Evolutionary conservation across 2,329 filamentous ascomycete species (phyloP), one percentile per base, ranked within the genome.

Genomic region (Trichoderma brevicompactum): DNA sequence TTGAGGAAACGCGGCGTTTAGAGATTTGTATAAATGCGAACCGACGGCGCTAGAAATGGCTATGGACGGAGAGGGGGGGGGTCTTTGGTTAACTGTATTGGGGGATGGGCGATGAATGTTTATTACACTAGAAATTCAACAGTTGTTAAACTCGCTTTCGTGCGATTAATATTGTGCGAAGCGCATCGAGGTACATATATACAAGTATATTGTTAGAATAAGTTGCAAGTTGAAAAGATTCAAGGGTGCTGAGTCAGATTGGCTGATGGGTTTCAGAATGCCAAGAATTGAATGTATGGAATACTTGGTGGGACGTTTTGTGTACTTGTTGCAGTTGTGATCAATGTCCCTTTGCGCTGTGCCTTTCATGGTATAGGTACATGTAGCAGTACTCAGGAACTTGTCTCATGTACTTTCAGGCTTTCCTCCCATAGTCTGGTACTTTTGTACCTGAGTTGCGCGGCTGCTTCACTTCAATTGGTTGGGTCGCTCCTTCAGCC

Each of bases 1-100:
- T 48, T 13, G 41, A 40, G 52, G 50, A 19, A 36, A 56, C 34
- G 52, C 17, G 50, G 61, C 61, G 50, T 55, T 49, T 50, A 65
- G 62, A 65, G 36, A 52, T 46, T 56, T 55, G 62, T 65, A 58
- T 58, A 40, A 56, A 49, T 64, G 52, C 52, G 50, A 48, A 32
- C 41, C 32, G 1, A 46, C 4, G 50, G 59, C 59, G 59, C 48
- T 52, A 53, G 58, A 61, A 49, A 53, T 17, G 48, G 49, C 48
- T 9, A 53, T 36, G 59, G 34, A 62, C 7, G 49, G 48, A 41
- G 5, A 13, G 41, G 41, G 12, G 15, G 23, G 44, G 44, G 7
- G 15, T 2, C 3, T 54, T 38, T 60, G 36, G 34, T 49, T 32
- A 23, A n/a, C 15, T 52, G n/a, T 36, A 52, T 52, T 7, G 36